Evolutionary conservation across 2,329 filamentous ascomycete genomes (phyloP).

Genomic region (Xylaria multiplex): DNA sequence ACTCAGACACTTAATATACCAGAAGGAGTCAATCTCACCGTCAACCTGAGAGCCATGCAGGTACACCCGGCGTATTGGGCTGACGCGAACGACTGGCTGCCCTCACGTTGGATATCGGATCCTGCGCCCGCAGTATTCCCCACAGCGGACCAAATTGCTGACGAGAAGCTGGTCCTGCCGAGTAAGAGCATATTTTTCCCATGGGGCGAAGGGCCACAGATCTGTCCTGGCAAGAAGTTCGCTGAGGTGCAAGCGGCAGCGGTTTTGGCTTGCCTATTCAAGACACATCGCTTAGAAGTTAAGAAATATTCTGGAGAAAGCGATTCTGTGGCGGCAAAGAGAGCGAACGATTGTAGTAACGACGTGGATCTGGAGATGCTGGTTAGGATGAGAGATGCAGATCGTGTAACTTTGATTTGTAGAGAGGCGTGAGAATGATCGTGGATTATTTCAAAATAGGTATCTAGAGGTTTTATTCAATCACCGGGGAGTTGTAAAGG

Average conservation of each 20-base stretch:
- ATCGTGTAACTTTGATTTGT: too few species aligned
- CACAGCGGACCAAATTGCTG: not conserved
- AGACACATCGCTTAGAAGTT: conserved; percentile 5
- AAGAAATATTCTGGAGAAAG: too few species aligned
- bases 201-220: conserved; percentile 13
- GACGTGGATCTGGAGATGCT: too few species aligned
- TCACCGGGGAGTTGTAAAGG: too few species aligned
- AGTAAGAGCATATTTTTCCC: conserved; percentile 14
- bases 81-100: not conserved
- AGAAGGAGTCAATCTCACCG: not conserved
- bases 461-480: too few species aligned
- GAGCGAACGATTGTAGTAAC: too few species aligned
- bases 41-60: not conserved
- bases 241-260: conserved; percentile 40
- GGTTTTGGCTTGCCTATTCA: conserved; percentile 37
- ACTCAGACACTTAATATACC: not conserved
- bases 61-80: conserved; percentile 1
- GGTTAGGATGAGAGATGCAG: too few species aligned
- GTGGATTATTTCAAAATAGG: too few species aligned
- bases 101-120: conserved; percentile 11
- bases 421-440: too few species aligned
- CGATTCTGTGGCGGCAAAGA: too few species aligned
- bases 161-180: conserved; percentile 6
- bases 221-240: conserved; percentile 25
- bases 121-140: not conserved